These are phyloP conservation scores for Dendrobium chrysotoxum DNA, from an alignment of 106 monocot genomes.

Conservation along the genomic window DNA sequence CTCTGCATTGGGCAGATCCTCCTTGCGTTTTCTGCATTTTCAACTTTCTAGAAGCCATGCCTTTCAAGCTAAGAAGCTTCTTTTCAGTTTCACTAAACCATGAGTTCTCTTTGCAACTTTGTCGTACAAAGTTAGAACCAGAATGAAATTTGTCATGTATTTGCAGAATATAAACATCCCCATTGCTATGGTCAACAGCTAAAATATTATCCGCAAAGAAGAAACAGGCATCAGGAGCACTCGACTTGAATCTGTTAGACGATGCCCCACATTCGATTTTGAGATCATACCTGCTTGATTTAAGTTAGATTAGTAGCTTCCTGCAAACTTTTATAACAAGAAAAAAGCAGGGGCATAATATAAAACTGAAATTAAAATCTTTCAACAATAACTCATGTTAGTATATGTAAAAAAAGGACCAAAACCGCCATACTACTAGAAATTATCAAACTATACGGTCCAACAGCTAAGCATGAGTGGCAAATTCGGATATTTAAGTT, in stretches of 20 bases:
- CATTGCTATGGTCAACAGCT: constrained; percentile 70
- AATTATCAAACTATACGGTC: too few species aligned
- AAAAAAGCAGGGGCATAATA: background rate
- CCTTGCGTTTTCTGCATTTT: constrained; percentile 11
- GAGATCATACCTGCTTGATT: constrained; percentile 59
- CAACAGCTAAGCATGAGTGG: too few species aligned
- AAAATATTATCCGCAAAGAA: constrained; percentile 87
- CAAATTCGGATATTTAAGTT: background rate
- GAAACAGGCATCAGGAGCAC: constrained; percentile 87
- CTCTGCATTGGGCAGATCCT: constrained; percentile 1
- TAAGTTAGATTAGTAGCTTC: background rate
- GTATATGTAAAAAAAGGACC: background rate
- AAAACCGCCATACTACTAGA: background rate
- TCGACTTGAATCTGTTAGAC: constrained; percentile 62
- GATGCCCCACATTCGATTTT: constrained; percentile 95
- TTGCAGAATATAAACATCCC: constrained; percentile 74
- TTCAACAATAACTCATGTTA: background rate
- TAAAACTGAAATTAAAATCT: background rate
- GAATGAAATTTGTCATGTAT: constrained; percentile 26
- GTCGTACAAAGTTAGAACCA: background rate
- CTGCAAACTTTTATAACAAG: background rate
- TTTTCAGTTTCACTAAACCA: constrained; percentile 78
- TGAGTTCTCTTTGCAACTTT: constrained; percentile 11
- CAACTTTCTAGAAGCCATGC: constrained; percentile 16
- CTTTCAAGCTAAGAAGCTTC: constrained; percentile 59